phyloP scores from a whole-genome alignment of 2,329 filamentous ascomycete genomes.

The Cylindrodendrum hubeiense region DNA sequence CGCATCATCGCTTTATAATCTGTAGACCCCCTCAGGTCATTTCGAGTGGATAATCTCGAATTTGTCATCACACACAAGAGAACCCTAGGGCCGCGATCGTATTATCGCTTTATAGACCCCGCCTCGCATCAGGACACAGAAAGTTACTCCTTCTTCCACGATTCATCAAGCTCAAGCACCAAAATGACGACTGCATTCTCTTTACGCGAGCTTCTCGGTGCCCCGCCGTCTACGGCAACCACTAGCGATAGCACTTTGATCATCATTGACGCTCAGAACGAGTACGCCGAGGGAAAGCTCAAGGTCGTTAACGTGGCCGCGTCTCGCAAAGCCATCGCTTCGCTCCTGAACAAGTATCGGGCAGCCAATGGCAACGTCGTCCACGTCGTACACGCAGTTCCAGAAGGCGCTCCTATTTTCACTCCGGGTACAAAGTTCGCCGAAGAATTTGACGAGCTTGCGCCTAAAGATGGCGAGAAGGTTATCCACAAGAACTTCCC shows the following conservation, averaged over 20 bases:
- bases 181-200: background rate
- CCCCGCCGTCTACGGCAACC: conserved; percentile 66
- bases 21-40: too few species aligned
- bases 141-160: background rate
- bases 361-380: conserved; percentile 62
- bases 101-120: background rate
- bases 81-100: too few species aligned
- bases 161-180: background rate
- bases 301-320: conserved; percentile 64
- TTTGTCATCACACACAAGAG: too few species aligned
- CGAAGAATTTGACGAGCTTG: conserved; percentile 71
- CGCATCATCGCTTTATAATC: too few species aligned
- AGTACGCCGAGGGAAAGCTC: conserved; percentile 71
- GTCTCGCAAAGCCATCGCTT: conserved; percentile 68
- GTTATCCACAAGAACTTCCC: conserved; percentile 70
- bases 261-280: conserved; percentile 80
- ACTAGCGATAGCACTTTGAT: conserved; percentile 70
- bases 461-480: conserved; percentile 66
- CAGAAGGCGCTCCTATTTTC: conserved; percentile 74
- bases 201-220: conserved; percentile 65
- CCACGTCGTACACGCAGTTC: conserved; percentile 71
- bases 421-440: conserved; percentile 71
- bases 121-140: background rate
- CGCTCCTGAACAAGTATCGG: conserved; percentile 71
- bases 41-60: too few species aligned